phyloP scores from a whole-genome alignment of 1,284 basidiomycete genomes.

The Puccinia novopanici region DNA sequence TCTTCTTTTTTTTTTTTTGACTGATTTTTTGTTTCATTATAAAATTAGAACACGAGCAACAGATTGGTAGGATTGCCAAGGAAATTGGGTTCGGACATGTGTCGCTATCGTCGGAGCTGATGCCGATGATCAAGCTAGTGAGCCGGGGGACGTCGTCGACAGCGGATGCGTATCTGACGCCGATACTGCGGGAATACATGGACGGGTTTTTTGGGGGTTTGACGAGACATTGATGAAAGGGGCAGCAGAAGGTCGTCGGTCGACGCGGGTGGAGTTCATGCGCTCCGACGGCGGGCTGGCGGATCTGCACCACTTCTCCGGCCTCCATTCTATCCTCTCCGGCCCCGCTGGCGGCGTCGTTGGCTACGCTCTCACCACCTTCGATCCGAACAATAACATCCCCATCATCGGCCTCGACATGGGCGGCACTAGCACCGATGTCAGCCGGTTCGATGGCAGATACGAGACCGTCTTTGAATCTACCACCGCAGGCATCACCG shows the following conservation, averaged over 20 bases:
- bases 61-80: conserved; percentile 73
- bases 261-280: conserved; percentile 69
- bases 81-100: conserved; percentile 81
- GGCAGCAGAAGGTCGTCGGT: conserved; percentile 59
- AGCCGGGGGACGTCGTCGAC: conserved; percentile 87
- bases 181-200: conserved; percentile 80
- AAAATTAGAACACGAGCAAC: conserved; percentile 65
- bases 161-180: conserved; percentile 94
- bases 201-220: conserved; percentile 89
- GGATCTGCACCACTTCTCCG: conserved; percentile 79
- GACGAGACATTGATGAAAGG: conserved; percentile 71
- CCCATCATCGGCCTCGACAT: conserved; percentile 81
- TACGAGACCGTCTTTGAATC: conserved; percentile 89
- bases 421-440: conserved; percentile 87
- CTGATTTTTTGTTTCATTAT: background rate
- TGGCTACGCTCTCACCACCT: conserved; percentile 79
- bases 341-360: conserved; percentile 88
- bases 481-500: conserved; percentile 82
- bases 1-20: background rate
- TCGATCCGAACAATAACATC: conserved; percentile 68
- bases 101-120: conserved; percentile 80
- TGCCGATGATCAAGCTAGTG: conserved; percentile 94
- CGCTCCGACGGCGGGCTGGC: conserved; percentile 83
- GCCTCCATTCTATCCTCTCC: conserved; percentile 81
- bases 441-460: conserved; percentile 79